These are phyloP conservation scores for Pogostemon cablin DNA, from an alignment of 257 asterid genomes.

Conservation along the genomic window DNA sequence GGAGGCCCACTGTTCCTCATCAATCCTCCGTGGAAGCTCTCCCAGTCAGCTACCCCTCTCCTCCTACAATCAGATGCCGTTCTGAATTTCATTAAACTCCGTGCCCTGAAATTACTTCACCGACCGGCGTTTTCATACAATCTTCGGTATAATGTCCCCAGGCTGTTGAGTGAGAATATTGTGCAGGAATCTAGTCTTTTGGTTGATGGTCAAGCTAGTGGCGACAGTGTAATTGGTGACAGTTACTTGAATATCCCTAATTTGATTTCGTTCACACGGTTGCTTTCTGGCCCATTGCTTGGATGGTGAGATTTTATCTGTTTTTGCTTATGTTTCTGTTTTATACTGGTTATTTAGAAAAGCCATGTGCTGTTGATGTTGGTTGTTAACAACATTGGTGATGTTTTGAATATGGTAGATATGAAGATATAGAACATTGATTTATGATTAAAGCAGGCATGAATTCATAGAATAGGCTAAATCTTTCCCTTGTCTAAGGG, in stretches of 20 bases:
- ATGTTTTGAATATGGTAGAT: background rate
- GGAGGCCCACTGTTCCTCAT: slow-evolving; percentile 72
- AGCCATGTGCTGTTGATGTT: background rate
- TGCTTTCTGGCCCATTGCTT: slow-evolving; percentile 89
- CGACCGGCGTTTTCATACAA: slow-evolving; percentile 40
- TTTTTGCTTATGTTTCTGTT: background rate
- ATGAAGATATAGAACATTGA: slow-evolving; percentile 15
- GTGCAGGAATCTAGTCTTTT: slow-evolving; percentile 27
- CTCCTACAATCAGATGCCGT: slow-evolving; percentile 74
- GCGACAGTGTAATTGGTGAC: slow-evolving; percentile 40
- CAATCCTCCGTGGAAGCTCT: slow-evolving; percentile 88
- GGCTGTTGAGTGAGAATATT: slow-evolving; percentile 30
- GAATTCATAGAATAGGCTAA: background rate
- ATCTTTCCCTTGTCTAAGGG: background rate
- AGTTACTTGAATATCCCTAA: slow-evolving; percentile 79
- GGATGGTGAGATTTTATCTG: slow-evolving; percentile 61
- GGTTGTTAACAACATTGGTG: background rate
- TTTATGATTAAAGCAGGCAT: background rate
- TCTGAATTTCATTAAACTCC: slow-evolving; percentile 44
- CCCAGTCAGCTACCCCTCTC: slow-evolving; percentile 86
- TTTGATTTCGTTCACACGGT: slow-evolving; percentile 69
- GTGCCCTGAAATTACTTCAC: slow-evolving; percentile 47
- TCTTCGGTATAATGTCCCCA: slow-evolving; percentile 36
- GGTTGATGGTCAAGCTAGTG: slow-evolving; percentile 35
- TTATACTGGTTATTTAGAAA: background rate